Conservation (phyloP, 768 basidiomycete genomes). For the Suillus paluster region DNA sequence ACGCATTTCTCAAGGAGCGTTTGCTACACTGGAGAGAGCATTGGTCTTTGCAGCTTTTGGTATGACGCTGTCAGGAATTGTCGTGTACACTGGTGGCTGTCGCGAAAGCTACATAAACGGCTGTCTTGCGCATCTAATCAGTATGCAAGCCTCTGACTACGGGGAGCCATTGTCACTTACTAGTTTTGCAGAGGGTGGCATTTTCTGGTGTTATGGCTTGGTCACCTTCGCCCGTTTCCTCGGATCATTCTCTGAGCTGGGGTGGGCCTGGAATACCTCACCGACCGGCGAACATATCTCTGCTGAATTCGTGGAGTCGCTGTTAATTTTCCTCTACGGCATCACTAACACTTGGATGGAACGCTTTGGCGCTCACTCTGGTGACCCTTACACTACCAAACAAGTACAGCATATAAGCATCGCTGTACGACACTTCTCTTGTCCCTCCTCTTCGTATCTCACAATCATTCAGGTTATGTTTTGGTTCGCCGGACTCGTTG, state of each 20-base stretch:
- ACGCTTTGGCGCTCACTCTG: conserved; percentile 80
- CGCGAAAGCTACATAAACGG: conserved; percentile 77
- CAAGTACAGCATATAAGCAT: conserved; percentile 95
- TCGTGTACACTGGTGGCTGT: conserved; percentile 88
- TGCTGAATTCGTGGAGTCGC: conserved; percentile 79
- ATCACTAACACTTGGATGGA: conserved; percentile 97
- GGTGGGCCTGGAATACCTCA: conserved; percentile 94
- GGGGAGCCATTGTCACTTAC: background rate
- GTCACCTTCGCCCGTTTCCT: conserved; percentile 93
- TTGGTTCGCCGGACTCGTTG: conserved; percentile 89
- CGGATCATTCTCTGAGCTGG: conserved; percentile 81
- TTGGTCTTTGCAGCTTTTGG: conserved; percentile 76
- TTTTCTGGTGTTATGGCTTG: conserved; percentile 93
- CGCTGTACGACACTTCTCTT: conserved; percentile 59
- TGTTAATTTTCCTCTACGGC: conserved; percentile 87
- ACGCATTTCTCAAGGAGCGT: conserved; percentile 51
- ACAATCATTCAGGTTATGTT: conserved; percentile 71
- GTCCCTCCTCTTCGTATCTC: background rate
- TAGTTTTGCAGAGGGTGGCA: conserved; percentile 68
- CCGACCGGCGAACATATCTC: conserved; percentile 55
- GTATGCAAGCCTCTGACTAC: conserved; percentile 44
- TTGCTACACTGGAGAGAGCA: conserved; percentile 59
- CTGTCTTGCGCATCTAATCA: conserved; percentile 91
- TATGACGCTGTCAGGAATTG: conserved; percentile 69
- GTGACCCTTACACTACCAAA: conserved; percentile 87